phyloP scores from a whole-genome alignment of 2,329 filamentous ascomycete genomes.

The Dryadomyces quercus-mongolicae region DNA sequence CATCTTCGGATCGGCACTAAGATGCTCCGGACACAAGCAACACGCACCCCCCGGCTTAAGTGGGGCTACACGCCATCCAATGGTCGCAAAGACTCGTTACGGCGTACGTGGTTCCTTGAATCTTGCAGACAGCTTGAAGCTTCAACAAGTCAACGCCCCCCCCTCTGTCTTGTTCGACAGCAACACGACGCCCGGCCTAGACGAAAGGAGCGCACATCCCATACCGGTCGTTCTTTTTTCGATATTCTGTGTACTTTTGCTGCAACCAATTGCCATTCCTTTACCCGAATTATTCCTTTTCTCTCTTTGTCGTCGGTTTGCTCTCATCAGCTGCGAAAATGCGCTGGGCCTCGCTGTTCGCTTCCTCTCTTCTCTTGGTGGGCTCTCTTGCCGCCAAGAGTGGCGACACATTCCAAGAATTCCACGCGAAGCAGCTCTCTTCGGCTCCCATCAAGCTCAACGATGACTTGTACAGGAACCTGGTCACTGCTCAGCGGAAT shows the following conservation, averaged over 20 bases:
- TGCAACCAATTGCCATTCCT: too few species aligned
- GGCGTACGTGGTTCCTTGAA: constrained; percentile 12
- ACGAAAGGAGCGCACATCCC: background rate
- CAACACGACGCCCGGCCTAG: background rate
- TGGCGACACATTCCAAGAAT: constrained; percentile 55
- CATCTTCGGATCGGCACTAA: constrained; percentile 7
- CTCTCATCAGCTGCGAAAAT: constrained; percentile 35
- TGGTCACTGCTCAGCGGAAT: constrained; percentile 69
- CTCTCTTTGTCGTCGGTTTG: background rate
- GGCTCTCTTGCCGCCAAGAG: constrained; percentile 46
- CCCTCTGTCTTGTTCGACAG: background rate
- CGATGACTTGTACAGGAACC: constrained; percentile 60
- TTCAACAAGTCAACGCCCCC: background rate
- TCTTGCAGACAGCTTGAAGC: constrained; percentile 2
- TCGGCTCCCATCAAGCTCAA: constrained; percentile 64
- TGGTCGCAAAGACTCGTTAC: constrained; percentile 4
- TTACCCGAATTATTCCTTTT: background rate
- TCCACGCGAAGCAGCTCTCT: constrained; percentile 53
- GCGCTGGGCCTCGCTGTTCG: constrained; percentile 53
- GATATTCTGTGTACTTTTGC: too few species aligned
- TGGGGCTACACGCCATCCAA: constrained; percentile 3
- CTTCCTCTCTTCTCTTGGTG: constrained; percentile 51
- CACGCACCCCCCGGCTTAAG: background rate
- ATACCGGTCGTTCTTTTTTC: background rate
- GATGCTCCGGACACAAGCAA: constrained; percentile 4